Evolutionary conservation across 495 filamentous ascomycete genomes (phyloP).

Genomic region (Penicillium waksmanii): DNA sequence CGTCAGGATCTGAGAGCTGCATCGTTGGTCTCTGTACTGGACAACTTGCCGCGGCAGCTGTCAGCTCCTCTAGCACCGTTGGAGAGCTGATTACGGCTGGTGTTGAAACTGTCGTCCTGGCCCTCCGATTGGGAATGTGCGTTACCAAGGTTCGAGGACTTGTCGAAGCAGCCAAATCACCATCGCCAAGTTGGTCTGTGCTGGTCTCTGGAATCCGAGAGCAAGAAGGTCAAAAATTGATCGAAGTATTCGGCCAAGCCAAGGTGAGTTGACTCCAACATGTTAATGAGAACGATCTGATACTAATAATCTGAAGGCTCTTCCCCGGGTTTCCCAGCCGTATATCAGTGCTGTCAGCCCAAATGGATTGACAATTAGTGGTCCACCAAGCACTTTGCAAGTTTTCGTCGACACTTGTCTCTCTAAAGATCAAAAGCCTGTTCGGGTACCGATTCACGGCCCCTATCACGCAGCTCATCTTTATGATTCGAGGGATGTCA

Average conservation of each 20-base stretch:
- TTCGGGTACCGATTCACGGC: constrained; percentile 72
- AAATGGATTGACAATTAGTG: constrained; percentile 75
- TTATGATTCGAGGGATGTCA: constrained; percentile 62
- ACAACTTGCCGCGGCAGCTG: constrained; percentile 70
- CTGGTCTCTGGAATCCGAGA: constrained; percentile 42
- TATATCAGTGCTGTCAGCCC: constrained; percentile 77
- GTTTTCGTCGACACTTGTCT: constrained; percentile 57
- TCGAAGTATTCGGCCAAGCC: constrained; percentile 37
- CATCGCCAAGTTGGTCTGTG: constrained; percentile 43
- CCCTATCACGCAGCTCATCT: constrained; percentile 83
- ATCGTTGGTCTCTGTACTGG: constrained; percentile 68
- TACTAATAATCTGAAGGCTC: constrained; percentile 45
- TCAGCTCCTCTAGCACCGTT: constrained; percentile 69
- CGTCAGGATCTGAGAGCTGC: constrained; percentile 46
- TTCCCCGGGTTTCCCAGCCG: constrained; percentile 62
- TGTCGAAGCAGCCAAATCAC: constrained; percentile 31
- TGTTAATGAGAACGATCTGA: constrained; percentile 21
- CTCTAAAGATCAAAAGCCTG: constrained; percentile 58
- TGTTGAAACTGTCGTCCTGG: constrained; percentile 70
- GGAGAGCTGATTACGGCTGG: constrained; percentile 68
- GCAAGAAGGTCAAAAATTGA: constrained; percentile 31
- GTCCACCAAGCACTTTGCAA: constrained; percentile 67
- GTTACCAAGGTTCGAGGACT: constrained; percentile 49
- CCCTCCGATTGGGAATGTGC: constrained; percentile 70
- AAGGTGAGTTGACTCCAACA: constrained; percentile 47